These are phyloP conservation scores for Lactifluus subvellereus DNA, from an alignment of 768 basidiomycete species.

Conservation along the genomic window DNA sequence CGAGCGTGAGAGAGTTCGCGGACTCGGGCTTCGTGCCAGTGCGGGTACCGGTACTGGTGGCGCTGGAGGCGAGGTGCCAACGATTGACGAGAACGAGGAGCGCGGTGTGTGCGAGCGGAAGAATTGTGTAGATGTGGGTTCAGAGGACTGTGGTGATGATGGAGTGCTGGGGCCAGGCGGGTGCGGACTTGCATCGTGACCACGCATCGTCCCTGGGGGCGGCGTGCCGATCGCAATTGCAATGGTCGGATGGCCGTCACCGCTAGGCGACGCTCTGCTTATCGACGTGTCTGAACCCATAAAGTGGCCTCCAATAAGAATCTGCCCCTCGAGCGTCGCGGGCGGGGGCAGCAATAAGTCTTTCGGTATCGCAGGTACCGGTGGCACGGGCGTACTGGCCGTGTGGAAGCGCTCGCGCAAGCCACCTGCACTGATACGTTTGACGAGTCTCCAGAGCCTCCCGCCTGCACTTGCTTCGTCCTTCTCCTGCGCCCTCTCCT, in stretches of 20 bases:
- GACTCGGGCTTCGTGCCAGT: not conserved
- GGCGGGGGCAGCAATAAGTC: slow-evolving; percentile 28
- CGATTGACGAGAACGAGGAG: slow-evolving; percentile 56
- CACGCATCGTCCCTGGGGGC: slow-evolving; percentile 15
- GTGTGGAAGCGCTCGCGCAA: slow-evolving; percentile 50
- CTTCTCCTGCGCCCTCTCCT: slow-evolving; percentile 28
- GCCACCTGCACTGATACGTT: slow-evolving; percentile 59
- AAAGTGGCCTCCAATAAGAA: not conserved
- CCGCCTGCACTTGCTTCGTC: slow-evolving; percentile 31
- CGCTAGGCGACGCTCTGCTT: slow-evolving; percentile 23
- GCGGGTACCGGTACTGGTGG: not conserved
- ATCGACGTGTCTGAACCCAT: not conserved
- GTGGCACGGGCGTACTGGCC: slow-evolving; percentile 37
- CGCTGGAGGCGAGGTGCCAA: slow-evolving; percentile 29
- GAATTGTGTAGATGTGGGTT: slow-evolving; percentile 50
- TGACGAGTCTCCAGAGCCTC: slow-evolving; percentile 64
- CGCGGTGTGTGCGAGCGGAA: slow-evolving; percentile 40
- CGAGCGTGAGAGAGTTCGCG: not conserved
- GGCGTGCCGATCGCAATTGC: slow-evolving; percentile 20
- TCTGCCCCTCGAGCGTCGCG: slow-evolving; percentile 28
- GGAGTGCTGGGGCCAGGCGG: slow-evolving; percentile 42
- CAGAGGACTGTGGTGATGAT: slow-evolving; percentile 56
- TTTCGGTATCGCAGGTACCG: slow-evolving; percentile 56
- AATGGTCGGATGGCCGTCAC: slow-evolving; percentile 11
- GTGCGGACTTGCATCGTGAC: not conserved